These are phyloP conservation scores for Penicillium psychrofluorescens DNA, from an alignment of 495 filamentous ascomycete genomes.

Conservation along the genomic window DNA sequence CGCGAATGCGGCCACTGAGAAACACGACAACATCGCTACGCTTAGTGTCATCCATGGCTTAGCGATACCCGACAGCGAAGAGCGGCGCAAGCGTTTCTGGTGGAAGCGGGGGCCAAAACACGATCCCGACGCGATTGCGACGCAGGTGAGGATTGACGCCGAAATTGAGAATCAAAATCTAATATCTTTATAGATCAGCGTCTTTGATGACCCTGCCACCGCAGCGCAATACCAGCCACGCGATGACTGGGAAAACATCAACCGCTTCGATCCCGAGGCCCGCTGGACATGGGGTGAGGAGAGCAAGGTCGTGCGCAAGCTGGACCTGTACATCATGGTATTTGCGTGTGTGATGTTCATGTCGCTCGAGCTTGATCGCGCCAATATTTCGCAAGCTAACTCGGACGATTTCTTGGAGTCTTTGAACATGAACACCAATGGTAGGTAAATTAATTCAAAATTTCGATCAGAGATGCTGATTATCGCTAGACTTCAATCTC, in stretches of 20 bases:
- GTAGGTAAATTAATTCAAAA: no score
- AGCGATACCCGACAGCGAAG: no score
- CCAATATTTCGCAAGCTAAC: constrained; percentile 57
- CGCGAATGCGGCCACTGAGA: no score
- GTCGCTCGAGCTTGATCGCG: constrained; percentile 65
- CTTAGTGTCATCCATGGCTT: no score
- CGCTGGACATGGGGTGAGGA: constrained; percentile 45
- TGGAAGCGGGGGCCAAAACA: no score
- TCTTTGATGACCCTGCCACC: constrained; percentile 40
- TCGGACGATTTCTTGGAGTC: constrained; percentile 56
- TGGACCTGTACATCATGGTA: constrained; percentile 38
- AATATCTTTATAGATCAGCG: constrained; percentile 7
- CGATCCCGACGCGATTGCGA: no score
- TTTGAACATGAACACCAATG: constrained; percentile 52
- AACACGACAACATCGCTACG: no score
- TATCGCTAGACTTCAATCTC: constrained; percentile 14
- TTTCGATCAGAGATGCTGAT: no score
- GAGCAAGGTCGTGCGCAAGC: constrained; percentile 16
- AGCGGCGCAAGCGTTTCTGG: no score
- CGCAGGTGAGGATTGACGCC: no score
- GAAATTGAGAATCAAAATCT: no score
- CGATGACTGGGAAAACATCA: constrained; percentile 41
- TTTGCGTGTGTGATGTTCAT: constrained; percentile 74
- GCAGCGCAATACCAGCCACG: constrained; percentile 41
- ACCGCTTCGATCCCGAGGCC: constrained; percentile 40